Percentiles rank a stretch among this genome's conserved stretches.
These are phyloP conservation scores for Sequoiadendron giganteum DNA, from an alignment of 75 land plant genomes.

Conservation along the genomic window DNA sequence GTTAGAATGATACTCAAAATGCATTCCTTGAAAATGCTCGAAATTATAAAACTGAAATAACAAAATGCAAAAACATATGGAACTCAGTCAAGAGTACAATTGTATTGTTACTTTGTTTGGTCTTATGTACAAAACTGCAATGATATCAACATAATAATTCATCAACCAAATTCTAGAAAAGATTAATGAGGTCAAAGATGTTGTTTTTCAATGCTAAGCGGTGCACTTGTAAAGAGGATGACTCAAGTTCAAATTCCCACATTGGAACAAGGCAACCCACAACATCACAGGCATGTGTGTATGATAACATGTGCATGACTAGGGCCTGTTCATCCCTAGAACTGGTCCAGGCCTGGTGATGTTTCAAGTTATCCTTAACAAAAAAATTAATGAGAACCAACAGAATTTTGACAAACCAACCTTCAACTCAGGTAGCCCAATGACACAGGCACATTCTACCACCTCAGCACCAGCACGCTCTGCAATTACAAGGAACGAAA, in stretches of 20 bases:
- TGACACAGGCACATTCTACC: slow-evolving; percentile 81
- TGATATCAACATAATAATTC: neutral
- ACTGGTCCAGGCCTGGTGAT: neutral
- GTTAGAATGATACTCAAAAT: neutral
- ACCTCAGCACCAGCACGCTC: slow-evolving; percentile 76
- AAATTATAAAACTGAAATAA: neutral
- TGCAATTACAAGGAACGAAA: slow-evolving; percentile 17
- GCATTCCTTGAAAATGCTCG: neutral
- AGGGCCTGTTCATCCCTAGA: too few species aligned
- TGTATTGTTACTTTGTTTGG: neutral
- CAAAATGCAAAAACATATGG: neutral
- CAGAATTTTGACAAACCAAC: slow-evolving; percentile 22
- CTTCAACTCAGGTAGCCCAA: slow-evolving; percentile 64
- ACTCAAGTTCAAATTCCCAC: too few species aligned
- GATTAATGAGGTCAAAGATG: too few species aligned
- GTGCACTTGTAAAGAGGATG: too few species aligned
- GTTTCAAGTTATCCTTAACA: neutral
- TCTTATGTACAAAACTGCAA: neutral
- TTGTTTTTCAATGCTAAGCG: too few species aligned
- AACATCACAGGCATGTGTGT: too few species aligned
- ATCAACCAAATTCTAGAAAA: too few species aligned
- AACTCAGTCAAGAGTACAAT: neutral
- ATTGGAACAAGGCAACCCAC: too few species aligned
- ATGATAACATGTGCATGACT: too few species aligned
- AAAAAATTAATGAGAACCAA: neutral